phyloP scores from a whole-genome alignment of 352 stramenopile genomes.

The Phytophthora constricta region DNA sequence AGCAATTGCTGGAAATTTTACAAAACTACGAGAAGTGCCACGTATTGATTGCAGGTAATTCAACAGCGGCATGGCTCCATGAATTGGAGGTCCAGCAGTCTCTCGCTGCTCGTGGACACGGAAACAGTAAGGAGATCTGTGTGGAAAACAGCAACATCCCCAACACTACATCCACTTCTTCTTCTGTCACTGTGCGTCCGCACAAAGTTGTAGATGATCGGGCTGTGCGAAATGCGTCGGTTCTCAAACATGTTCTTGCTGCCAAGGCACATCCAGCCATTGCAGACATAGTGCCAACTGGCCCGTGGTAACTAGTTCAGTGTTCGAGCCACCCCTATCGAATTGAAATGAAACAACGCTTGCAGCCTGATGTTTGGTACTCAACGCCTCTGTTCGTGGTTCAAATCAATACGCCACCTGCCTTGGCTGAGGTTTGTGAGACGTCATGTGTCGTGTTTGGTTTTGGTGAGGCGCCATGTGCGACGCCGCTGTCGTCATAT shows the following conservation, averaged over 20 bases:
- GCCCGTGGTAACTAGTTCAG: slow-evolving; percentile 8
- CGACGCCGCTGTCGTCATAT: no score
- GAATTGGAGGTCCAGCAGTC: slow-evolving; percentile 23
- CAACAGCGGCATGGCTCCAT: slow-evolving; percentile 33
- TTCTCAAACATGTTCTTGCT: slow-evolving; percentile 51
- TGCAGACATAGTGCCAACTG: slow-evolving; percentile 12
- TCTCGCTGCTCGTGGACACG: no score
- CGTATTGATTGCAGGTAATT: slow-evolving; percentile 34
- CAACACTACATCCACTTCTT: neutral
- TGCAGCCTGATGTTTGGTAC: slow-evolving; percentile 6
- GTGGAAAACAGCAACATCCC: neutral
- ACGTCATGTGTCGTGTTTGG: no score
- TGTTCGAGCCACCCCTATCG: neutral
- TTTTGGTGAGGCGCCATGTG: no score
- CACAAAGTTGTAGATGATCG: slow-evolving; percentile 35
- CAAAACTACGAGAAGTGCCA: slow-evolving; percentile 5
- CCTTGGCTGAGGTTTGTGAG: no score
- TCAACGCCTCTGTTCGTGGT: neutral
- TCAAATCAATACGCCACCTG: no score
- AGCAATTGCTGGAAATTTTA: slow-evolving; percentile 27
- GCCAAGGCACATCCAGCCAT: slow-evolving; percentile 50
- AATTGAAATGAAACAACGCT: slow-evolving; percentile 3
- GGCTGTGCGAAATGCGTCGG: slow-evolving; percentile 37
- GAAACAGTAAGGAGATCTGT: neutral
- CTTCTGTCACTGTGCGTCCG: neutral